Evolutionary conservation across 2,329 filamentous ascomycete genomes (phyloP).

Genomic region (Penicillium sp.): DNA sequence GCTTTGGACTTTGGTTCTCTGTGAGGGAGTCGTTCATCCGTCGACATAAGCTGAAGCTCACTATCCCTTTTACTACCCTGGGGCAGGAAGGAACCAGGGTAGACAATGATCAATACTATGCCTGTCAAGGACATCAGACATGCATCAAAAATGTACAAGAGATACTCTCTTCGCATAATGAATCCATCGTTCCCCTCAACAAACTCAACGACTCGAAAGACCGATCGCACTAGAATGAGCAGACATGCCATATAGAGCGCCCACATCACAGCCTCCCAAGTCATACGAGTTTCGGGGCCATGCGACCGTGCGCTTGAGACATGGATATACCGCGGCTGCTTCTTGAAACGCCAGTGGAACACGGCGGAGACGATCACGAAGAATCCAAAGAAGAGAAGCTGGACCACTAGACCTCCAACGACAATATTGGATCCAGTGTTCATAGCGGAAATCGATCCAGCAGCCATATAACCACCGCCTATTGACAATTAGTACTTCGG

Average conservation of each 20-base stretch:
- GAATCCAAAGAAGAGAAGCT: constrained; percentile 60
- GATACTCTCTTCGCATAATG: constrained; percentile 31
- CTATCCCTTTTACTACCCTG: constrained; percentile 6
- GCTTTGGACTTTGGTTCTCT: not conserved
- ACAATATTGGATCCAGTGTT: constrained; percentile 44
- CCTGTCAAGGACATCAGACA: constrained; percentile 27
- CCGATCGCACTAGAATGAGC: constrained; percentile 33
- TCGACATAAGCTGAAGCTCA: constrained; percentile 7
- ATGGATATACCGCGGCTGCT: not conserved
- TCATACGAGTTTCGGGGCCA: not conserved
- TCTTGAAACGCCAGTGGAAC: constrained; percentile 48
- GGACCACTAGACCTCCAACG: constrained; percentile 57
- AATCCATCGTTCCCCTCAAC: constrained; percentile 31
- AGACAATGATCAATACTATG: constrained; percentile 3
- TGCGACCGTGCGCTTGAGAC: not conserved
- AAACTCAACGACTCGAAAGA: constrained; percentile 37
- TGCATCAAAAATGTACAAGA: constrained; percentile 37
- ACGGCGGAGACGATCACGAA: constrained; percentile 53
- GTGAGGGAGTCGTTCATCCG: not conserved
- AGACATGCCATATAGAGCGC: constrained; percentile 26
- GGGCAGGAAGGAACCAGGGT: constrained; percentile 7
- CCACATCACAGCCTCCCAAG: constrained; percentile 19
- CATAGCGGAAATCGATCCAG: constrained; percentile 16
- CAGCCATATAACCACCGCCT: constrained; percentile 32
- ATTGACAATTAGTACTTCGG: constrained; percentile 1